Evolutionary conservation across 148 eudicot species (phyloP).

Genomic region (Persicaria maculosa): DNA sequence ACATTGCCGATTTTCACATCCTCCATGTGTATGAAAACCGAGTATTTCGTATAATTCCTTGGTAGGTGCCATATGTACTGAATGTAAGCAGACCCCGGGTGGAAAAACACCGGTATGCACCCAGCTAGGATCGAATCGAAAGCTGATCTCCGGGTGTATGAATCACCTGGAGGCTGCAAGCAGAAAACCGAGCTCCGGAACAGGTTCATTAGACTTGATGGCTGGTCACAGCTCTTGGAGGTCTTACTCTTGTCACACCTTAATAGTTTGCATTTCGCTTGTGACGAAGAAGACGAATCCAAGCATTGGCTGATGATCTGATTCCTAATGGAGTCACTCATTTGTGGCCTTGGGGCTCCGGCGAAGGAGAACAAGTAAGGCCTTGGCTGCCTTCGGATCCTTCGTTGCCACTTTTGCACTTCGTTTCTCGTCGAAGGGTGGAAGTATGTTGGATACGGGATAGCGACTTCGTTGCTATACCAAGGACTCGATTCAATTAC

Average conservation of each 20-base stretch:
- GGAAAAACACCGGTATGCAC: slow-evolving; percentile 94
- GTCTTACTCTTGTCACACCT: slow-evolving; percentile 80
- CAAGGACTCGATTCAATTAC: slow-evolving; percentile 87
- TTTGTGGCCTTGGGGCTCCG: slow-evolving; percentile 81
- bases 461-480: slow-evolving; percentile 76
- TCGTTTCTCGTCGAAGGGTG: slow-evolving; percentile 80
- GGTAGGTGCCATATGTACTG: slow-evolving; percentile 96
- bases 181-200: slow-evolving; percentile 85
- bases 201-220: slow-evolving; percentile 84
- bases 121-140: slow-evolving; percentile 92
- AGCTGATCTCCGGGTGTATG: slow-evolving; percentile 88
- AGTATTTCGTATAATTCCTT: slow-evolving; percentile 53
- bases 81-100: slow-evolving; percentile 80
- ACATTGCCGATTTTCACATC: slow-evolving; percentile 43
- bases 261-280: slow-evolving; percentile 53
- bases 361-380: slow-evolving; percentile 82
- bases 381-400: slow-evolving; percentile 59
- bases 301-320: slow-evolving; percentile 71
- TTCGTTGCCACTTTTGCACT: slow-evolving; percentile 65
- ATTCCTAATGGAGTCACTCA: slow-evolving; percentile 64
- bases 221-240: slow-evolving; percentile 57
- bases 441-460: slow-evolving; percentile 93
- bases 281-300: slow-evolving; percentile 26
- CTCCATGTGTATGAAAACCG: slow-evolving; percentile 70
- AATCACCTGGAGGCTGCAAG: slow-evolving; percentile 95